A percentile compares a stretch with the other conserved stretches of the same genome.
Conservation (phyloP, 352 stramenopile species). For the Aphanomyces euteiches region DNA sequence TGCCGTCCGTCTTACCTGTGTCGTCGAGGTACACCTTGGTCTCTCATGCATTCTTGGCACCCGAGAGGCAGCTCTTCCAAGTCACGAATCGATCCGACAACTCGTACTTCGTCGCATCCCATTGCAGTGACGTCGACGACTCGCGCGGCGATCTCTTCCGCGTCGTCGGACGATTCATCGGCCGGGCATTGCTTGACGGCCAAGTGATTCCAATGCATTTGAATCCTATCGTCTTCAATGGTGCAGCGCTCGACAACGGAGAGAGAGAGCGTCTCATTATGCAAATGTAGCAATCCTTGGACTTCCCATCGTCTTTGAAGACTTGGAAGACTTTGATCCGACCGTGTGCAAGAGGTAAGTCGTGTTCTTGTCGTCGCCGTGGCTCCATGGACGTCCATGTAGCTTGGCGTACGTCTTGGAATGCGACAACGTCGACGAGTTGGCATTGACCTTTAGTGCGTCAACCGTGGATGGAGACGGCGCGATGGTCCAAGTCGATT, state of each 20-base stretch:
- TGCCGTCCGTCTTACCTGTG: too few relatives aligned
- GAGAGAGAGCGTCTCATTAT: too few relatives aligned
- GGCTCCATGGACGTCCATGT: background rate
- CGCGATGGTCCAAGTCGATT: conserved; percentile 55
- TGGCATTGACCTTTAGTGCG: conserved; percentile 71
- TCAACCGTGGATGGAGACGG: conserved; percentile 41
- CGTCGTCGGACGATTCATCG: conserved; percentile 65
- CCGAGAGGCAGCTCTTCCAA: conserved; percentile 52
- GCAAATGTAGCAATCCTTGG: conserved; percentile 41
- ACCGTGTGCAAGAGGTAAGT: conserved; percentile 51
- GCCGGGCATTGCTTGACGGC: conserved; percentile 69
- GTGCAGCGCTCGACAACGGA: conserved; percentile 31
- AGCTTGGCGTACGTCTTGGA: conserved; percentile 75
- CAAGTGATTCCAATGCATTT: conserved; percentile 69
- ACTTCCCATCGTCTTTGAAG: conserved; percentile 73
- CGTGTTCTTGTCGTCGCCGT: too few relatives aligned
- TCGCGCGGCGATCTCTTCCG: conserved; percentile 38
- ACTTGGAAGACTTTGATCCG: conserved; percentile 56
- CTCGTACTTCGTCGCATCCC: conserved; percentile 63
- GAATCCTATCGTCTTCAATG: conserved; percentile 73
- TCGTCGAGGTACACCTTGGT: too few relatives aligned
- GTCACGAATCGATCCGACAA: conserved; percentile 68
- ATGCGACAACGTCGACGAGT: conserved; percentile 61
- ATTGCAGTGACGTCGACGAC: too few relatives aligned
- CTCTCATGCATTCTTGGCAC: too few relatives aligned